Evolutionary conservation across 306 rosid genomes (phyloP), one percentile per base, ranked within the genome.

Genomic region (Arachis stenosperma): DNA sequence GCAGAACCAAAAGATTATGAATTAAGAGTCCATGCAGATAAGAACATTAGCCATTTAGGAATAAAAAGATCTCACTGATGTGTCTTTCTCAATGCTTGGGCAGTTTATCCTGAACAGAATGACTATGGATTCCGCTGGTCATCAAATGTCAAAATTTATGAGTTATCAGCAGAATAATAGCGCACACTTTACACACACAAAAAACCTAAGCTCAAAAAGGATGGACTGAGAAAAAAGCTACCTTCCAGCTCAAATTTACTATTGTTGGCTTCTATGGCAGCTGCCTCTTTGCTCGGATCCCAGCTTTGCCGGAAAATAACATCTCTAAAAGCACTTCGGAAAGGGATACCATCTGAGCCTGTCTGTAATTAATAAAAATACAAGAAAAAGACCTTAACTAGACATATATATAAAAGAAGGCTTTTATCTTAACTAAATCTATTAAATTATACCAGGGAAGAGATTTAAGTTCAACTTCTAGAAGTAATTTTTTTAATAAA

Each of bases 331-430:
- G 98, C 97, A 69, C 95, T 91, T 76, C 79, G 86, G 84, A 84
- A 89, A 72, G 97, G 95, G 80, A 91, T 74, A 42, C 88, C 81
- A 81, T 94, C 98, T 22, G 90, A 88, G 75, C 89, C 98, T n/a
- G 83, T 77, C 98, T 94, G 90, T 62, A 80, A 57, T 65, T 55
- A 67, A 83, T 55, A 53, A 75, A 48, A 44, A 73, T 58, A 70
- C 63, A 54, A 66, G 50, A 36, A 53, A 61, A 42, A 7, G 37
- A 61, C 70, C 57, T 74, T 75, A 58, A 58, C 76, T 85, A 77
- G 65, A 78, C 75, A 52, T 51, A 64, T 72, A 8, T 27, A 44
- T 22, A 79, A 57, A 71, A 53, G 15, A 62, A 51, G 7, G 55
- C 27, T 55, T 70, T 22, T 58, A 51, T 53, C 30, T 52, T 56